Conservation (phyloP, 1,139 yeast genomes). For the Blastobotrys indianensis region DNA sequence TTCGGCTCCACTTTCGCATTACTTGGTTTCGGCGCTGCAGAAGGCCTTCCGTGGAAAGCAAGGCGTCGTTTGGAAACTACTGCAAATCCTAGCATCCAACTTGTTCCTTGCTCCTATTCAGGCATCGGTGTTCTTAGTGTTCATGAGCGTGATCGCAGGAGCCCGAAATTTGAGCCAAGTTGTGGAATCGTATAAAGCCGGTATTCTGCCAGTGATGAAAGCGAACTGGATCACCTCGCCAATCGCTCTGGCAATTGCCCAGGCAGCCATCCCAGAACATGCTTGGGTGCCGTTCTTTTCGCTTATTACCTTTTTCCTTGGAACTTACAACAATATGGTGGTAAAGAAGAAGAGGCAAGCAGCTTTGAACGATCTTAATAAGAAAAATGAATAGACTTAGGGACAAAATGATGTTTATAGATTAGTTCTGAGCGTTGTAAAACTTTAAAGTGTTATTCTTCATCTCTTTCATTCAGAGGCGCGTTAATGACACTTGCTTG, state of each 20-base stretch:
- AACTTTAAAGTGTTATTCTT: too few relatives aligned
- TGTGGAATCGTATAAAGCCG: conserved; percentile 42
- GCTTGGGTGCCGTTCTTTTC: conserved; percentile 85
- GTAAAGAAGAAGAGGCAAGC: conserved; percentile 44
- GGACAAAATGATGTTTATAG: too few relatives aligned
- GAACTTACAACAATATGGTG: conserved; percentile 70
- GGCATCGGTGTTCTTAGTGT: conserved; percentile 51
- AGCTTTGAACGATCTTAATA: conserved; percentile 24
- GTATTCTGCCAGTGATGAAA: conserved; percentile 52
- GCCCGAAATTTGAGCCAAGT: conserved; percentile 32
- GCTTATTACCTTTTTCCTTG: conserved; percentile 63
- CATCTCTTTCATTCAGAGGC: too few relatives aligned
- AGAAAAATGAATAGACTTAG: conserved; percentile 15
- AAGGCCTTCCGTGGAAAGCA: conserved; percentile 32
- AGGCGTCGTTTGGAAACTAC: conserved; percentile 38
- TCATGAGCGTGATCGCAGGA: conserved; percentile 38
- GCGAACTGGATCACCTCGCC: conserved; percentile 64
- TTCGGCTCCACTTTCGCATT: conserved; percentile 72
- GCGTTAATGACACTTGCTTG: too few relatives aligned
- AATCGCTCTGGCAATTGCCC: conserved; percentile 62
- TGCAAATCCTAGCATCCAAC: conserved; percentile 58
- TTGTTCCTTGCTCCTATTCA: conserved; percentile 59
- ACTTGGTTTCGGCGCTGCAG: conserved; percentile 33
- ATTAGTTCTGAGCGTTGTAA: too few relatives aligned
- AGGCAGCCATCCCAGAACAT: conserved; percentile 61